Evolutionary conservation across 345 rosid genomes (phyloP).

Genomic region (Mallotus nudiflorus): DNA sequence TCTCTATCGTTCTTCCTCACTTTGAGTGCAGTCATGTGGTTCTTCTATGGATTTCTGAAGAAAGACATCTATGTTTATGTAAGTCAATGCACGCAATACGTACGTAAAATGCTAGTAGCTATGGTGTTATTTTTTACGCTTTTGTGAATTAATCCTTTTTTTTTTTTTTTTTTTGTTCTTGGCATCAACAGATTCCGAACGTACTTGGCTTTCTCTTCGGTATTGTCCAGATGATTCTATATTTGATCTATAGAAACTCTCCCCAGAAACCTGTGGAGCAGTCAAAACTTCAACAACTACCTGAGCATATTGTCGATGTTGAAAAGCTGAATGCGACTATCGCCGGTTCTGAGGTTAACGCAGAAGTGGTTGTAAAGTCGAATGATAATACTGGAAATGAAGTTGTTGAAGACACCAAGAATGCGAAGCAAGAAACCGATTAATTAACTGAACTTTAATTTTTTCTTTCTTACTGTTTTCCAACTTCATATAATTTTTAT

Average conservation of each 20-base stretch:
- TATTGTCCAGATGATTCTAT: conserved; percentile 52
- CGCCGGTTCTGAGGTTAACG: conserved; percentile 40
- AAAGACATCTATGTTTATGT: conserved; percentile 24
- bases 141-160: not conserved
- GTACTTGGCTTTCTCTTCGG: conserved; percentile 52
- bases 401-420: conserved; percentile 24
- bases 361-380: conserved; percentile 35
- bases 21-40: conserved; percentile 57
- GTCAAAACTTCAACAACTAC: conserved; percentile 10
- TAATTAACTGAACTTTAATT: no score
- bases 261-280: not conserved
- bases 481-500: not conserved
- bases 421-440: conserved; percentile 14
- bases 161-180: not conserved
- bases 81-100: conserved; percentile 10
- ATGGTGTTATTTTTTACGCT: not conserved
- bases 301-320: conserved; percentile 38
- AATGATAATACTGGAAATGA: conserved; percentile 22
- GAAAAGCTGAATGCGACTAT: conserved; percentile 41
- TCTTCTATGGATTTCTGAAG: conserved; percentile 43
- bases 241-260: conserved; percentile 40
- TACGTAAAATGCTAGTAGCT: not conserved
- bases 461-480: no score
- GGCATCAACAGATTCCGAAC: conserved; percentile 48
- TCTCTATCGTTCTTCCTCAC: conserved; percentile 53